A percentile compares a stretch with the other conserved stretches of the same genome.
Conservation (phyloP, 306 rosid genomes). For the Corylus americana region DNA sequence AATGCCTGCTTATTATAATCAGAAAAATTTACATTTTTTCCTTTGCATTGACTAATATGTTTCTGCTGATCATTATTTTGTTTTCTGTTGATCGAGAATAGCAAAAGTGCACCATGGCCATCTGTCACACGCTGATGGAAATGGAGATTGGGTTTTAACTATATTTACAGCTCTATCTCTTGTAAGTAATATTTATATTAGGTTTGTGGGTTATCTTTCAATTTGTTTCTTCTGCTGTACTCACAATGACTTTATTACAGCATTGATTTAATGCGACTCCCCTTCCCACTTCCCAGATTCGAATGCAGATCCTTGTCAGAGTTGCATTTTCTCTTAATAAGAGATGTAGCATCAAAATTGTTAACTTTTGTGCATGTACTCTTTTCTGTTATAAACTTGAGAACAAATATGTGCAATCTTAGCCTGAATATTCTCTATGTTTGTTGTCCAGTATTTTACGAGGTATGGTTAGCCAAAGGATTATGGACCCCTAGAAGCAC, state of each 20-base stretch:
- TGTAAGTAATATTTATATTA: slow-evolving; percentile 52
- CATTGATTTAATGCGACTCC: background rate
- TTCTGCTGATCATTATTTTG: slow-evolving; percentile 15
- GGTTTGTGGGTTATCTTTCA: slow-evolving; percentile 1
- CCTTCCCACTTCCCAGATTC: background rate
- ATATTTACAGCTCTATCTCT: slow-evolving; percentile 83
- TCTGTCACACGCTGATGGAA: slow-evolving; percentile 91
- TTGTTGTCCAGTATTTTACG: background rate
- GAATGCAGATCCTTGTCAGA: background rate
- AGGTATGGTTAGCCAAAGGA: background rate
- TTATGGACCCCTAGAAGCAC: background rate
- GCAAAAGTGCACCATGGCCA: slow-evolving; percentile 95
- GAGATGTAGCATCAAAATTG: background rate
- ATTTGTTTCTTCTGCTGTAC: background rate
- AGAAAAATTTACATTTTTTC: background rate
- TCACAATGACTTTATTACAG: background rate
- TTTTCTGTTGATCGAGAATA: slow-evolving; percentile 37
- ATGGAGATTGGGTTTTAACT: slow-evolving; percentile 95
- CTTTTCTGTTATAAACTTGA: background rate
- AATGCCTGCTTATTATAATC: background rate
- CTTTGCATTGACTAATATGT: slow-evolving; percentile 23
- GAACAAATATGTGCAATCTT: background rate
- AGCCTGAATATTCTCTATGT: background rate
- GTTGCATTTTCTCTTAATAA: background rate
- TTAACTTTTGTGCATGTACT: background rate